Conservation (phyloP, 768 basidiomycete genomes). For the Lentinula edodes region DNA sequence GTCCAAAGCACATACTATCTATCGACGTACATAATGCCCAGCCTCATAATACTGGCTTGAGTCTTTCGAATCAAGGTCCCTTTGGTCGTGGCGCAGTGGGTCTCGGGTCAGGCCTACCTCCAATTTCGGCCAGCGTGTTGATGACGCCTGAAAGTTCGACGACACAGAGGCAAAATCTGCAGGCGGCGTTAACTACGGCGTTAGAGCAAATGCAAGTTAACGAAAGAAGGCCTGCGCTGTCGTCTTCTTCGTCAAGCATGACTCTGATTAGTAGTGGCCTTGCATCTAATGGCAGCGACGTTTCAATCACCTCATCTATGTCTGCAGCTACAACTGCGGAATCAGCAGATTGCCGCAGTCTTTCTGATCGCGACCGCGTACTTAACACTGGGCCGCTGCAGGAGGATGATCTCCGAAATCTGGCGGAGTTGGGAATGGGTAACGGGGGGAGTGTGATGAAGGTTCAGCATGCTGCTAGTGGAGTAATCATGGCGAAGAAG, state of each 20-base stretch:
- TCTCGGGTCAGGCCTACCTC: not conserved
- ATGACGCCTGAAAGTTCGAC: slow-evolving; percentile 43
- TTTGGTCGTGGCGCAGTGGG: not conserved
- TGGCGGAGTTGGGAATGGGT: slow-evolving; percentile 89
- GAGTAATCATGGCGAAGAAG: slow-evolving; percentile 97
- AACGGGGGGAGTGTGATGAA: slow-evolving; percentile 98
- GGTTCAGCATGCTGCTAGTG: slow-evolving; percentile 87
- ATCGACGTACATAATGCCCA: not conserved
- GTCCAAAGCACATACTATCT: not conserved
- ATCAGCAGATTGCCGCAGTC: not conserved
- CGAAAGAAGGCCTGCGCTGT: not conserved
- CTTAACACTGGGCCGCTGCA: slow-evolving; percentile 32
- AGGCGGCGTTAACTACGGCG: slow-evolving; percentile 79
- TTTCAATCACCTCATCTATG: not conserved
- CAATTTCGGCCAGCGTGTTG: slow-evolving; percentile 33
- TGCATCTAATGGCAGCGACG: not conserved
- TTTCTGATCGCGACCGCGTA: not conserved
- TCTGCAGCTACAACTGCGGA: not conserved
- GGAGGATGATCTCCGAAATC: slow-evolving; percentile 85
- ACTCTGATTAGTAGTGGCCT: not conserved
- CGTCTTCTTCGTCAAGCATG: not conserved
- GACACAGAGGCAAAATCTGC: slow-evolving; percentile 66
- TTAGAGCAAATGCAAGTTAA: slow-evolving; percentile 67
- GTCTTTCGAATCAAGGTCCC: not conserved
- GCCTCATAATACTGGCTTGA: not conserved